These are phyloP conservation scores for Moricandia moricandioides DNA, from an alignment of 345 rosid species.

Conservation along the genomic window DNA sequence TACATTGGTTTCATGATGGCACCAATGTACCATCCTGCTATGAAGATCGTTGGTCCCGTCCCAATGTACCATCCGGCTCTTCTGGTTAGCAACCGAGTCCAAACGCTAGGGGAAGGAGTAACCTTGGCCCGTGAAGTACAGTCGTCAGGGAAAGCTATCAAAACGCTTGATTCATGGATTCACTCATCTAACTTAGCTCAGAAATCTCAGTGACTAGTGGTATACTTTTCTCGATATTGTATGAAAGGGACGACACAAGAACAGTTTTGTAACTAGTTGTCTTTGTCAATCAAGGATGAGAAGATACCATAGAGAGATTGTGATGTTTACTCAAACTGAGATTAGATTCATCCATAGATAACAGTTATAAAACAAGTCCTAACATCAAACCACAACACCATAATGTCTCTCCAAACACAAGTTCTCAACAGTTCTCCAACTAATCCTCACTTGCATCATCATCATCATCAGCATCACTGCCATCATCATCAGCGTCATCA, in stretches of 20 bases:
- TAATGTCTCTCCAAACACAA: not conserved
- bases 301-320: not conserved
- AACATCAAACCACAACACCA: constrained; percentile 4
- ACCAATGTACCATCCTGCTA: constrained; percentile 82
- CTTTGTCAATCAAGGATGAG: constrained; percentile 20
- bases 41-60: constrained; percentile 82
- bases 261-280: constrained; percentile 16
- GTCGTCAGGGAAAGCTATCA: constrained; percentile 69
- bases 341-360: not conserved
- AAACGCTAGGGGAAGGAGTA: constrained; percentile 69
- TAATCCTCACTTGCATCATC: not conserved
- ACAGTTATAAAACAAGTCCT: not conserved
- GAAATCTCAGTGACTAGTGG: constrained; percentile 17
- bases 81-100: constrained; percentile 56
- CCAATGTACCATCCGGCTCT: constrained; percentile 93
- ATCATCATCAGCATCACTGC: not conserved
- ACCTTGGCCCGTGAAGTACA: constrained; percentile 72
- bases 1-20: constrained; percentile 95
- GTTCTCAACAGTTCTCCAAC: constrained; percentile 7
- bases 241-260: not conserved
- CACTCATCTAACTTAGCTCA: constrained; percentile 46
- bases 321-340: not conserved
- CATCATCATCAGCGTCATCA: not conserved
- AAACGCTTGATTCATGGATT: constrained; percentile 72
- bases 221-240: not conserved